A percentile compares a stretch with the other conserved stretches of the same genome.
Conservation (phyloP, 495 filamentous ascomycete genomes). For the Aspergillus carlsbadensis region DNA sequence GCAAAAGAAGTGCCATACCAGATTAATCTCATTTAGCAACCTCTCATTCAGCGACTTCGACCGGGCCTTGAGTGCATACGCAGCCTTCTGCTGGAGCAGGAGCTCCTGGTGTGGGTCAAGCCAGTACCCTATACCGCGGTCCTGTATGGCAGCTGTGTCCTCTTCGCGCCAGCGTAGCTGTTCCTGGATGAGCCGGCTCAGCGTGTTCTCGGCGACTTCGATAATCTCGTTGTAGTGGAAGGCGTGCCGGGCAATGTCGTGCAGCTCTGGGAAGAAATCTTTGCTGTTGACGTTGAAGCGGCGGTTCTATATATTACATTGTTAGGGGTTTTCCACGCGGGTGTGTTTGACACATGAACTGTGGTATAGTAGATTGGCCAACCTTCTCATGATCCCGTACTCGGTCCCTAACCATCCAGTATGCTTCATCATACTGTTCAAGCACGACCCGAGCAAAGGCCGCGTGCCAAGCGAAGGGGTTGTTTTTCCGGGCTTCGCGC, state of each 20-base stretch:
- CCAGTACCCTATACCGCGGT: not conserved
- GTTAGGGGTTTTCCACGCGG: too few relatives aligned
- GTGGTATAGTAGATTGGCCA: too few relatives aligned
- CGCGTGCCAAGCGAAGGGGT: conserved; percentile 12
- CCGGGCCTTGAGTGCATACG: not conserved
- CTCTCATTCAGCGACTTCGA: conserved; percentile 8
- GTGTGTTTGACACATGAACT: too few relatives aligned
- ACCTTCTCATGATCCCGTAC: conserved; percentile 8
- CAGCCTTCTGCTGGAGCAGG: not conserved
- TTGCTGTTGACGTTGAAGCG: not conserved
- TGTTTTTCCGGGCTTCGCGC: not conserved
- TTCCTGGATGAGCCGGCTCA: not conserved
- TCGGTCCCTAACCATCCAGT: conserved; percentile 8
- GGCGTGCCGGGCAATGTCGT: conserved; percentile 4
- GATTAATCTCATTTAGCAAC: conserved; percentile 1
- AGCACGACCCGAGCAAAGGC: conserved; percentile 1
- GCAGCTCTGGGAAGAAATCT: not conserved
- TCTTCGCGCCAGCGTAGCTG: not conserved
- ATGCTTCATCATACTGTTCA: not conserved
- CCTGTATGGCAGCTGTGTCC: not conserved
- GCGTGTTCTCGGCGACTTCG: conserved; percentile 2
- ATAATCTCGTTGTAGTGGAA: conserved; percentile 2
- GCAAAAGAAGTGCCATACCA: too few relatives aligned
- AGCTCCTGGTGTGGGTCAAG: conserved; percentile 3
- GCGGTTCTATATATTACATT: not conserved